Evolutionary conservation across 768 basidiomycete genomes (phyloP).

Genomic region (Amanita molliuscula): DNA sequence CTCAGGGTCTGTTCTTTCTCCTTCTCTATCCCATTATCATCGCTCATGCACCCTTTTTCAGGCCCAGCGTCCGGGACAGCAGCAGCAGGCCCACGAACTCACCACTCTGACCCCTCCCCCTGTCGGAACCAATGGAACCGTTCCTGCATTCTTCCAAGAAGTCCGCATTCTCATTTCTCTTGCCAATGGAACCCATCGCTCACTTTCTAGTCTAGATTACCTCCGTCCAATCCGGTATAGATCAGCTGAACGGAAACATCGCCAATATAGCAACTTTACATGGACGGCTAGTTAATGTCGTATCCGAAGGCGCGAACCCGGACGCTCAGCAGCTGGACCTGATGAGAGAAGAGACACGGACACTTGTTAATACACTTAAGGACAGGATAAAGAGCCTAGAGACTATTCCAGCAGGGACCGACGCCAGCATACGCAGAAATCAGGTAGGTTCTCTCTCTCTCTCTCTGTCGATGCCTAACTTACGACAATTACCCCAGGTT

Average conservation of each 20-base stretch:
- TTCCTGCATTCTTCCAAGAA: constrained; percentile 26
- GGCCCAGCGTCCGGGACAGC: constrained; percentile 20
- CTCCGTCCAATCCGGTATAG: constrained; percentile 30
- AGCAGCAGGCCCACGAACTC: constrained; percentile 22
- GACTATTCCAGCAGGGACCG: constrained; percentile 17
- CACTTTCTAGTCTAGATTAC: constrained; percentile 20
- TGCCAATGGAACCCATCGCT: constrained; percentile 1
- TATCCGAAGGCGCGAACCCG: constrained; percentile 19
- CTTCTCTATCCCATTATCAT: not conserved
- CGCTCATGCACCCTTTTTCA: constrained; percentile 5
- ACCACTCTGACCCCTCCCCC: constrained; percentile 13
- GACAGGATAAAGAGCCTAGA: constrained; percentile 49
- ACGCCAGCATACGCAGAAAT: constrained; percentile 28
- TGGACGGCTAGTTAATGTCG: constrained; percentile 24
- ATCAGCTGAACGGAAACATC: constrained; percentile 27
- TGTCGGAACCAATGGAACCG: constrained; percentile 10
- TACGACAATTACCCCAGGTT: constrained; percentile 27
- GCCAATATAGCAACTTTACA: constrained; percentile 26
- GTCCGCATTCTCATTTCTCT: constrained; percentile 11
- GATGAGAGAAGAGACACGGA: constrained; percentile 48
- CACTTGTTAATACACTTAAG: constrained; percentile 46
- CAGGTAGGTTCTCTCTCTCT: constrained; percentile 14
- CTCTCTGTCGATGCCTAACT: not conserved
- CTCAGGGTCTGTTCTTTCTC: constrained; percentile 18
- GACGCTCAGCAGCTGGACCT: constrained; percentile 38